Evolutionary conservation across 768 basidiomycete genomes (phyloP).

Genomic region (Podaxis sp.): DNA sequence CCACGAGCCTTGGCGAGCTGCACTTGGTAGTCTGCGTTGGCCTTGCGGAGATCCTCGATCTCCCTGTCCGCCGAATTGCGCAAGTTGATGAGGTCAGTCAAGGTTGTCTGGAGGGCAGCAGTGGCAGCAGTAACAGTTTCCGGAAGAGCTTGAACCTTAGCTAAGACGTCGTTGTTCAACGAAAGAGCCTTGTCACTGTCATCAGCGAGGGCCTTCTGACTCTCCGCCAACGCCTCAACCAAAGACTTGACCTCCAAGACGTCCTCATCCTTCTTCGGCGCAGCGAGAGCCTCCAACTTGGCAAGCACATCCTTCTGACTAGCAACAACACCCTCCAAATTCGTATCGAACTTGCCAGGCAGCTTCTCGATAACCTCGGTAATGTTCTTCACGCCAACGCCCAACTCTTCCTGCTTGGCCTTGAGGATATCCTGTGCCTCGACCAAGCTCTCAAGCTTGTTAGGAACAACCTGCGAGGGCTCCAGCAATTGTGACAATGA

Average conservation of each 20-base stretch:
- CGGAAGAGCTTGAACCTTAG: constrained; percentile 58
- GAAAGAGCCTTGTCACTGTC: constrained; percentile 48
- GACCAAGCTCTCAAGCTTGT: background rate
- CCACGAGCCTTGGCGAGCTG: constrained; percentile 76
- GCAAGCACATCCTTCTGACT: constrained; percentile 25
- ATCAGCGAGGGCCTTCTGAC: constrained; percentile 46
- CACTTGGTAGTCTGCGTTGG: constrained; percentile 67
- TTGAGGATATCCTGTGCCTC: background rate
- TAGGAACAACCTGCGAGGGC: constrained; percentile 5
- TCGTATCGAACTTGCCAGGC: background rate
- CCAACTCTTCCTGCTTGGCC: constrained; percentile 5
- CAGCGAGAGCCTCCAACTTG: constrained; percentile 38
- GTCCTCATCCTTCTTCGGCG: constrained; percentile 39
- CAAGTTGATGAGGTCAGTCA: constrained; percentile 60
- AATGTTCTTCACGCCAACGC: constrained; percentile 1
- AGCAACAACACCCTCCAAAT: background rate
- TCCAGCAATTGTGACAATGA: constrained; percentile 37
- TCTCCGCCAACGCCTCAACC: constrained; percentile 47
- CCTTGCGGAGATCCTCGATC: constrained; percentile 65
- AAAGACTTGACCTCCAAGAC: constrained; percentile 43
- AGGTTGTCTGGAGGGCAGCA: constrained; percentile 54
- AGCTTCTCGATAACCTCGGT: constrained; percentile 5
- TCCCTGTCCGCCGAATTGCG: constrained; percentile 60
- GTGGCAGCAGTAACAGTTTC: constrained; percentile 53
- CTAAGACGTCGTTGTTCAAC: constrained; percentile 50